phyloP scores from a whole-genome alignment of 1,284 basidiomycete genomes.

The Boletus hoseneyae region DNA sequence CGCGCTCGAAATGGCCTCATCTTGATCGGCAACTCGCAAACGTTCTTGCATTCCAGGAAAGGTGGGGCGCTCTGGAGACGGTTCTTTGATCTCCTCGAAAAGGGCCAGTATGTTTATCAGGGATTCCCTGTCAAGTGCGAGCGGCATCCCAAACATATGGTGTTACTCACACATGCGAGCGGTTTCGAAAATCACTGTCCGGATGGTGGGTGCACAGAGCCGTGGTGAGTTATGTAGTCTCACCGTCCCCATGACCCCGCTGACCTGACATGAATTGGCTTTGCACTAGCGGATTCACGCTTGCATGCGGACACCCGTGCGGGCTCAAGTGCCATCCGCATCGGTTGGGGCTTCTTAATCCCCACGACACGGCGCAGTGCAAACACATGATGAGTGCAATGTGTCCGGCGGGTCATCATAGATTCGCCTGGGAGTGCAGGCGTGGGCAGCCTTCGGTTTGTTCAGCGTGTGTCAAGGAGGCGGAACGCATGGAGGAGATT shows the following conservation, averaged over 20 bases:
- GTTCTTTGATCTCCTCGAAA: slow-evolving; percentile 43
- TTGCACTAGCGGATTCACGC: slow-evolving; percentile 4
- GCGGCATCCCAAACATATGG: slow-evolving; percentile 42
- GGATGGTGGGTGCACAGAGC: slow-evolving; percentile 56
- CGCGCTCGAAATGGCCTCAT: slow-evolving; percentile 58
- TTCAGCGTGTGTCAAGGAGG: slow-evolving; percentile 7
- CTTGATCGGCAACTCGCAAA: slow-evolving; percentile 59
- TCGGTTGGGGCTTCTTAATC: not conserved
- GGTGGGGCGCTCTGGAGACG: slow-evolving; percentile 49
- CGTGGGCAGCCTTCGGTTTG: slow-evolving; percentile 6
- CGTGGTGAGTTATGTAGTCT: slow-evolving; percentile 46
- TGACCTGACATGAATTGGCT: too few relatives aligned
- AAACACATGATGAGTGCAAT: slow-evolving; percentile 14
- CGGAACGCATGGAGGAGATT: not conserved
- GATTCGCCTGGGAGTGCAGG: slow-evolving; percentile 15
- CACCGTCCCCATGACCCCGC: not conserved
- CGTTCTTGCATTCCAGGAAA: slow-evolving; percentile 51
- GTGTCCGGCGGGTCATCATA: slow-evolving; percentile 10
- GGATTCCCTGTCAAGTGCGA: slow-evolving; percentile 58
- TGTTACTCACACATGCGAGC: slow-evolving; percentile 35
- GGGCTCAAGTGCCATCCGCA: slow-evolving; percentile 49
- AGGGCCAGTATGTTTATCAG: slow-evolving; percentile 46
- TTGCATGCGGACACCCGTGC: slow-evolving; percentile 47
- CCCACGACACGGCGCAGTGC: slow-evolving; percentile 35
- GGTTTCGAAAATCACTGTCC: slow-evolving; percentile 56